These are phyloP conservation scores for Kurtzmaniella quercitrusa DNA, from an alignment of 1,139 yeast genomes.

Conservation along the genomic window DNA sequence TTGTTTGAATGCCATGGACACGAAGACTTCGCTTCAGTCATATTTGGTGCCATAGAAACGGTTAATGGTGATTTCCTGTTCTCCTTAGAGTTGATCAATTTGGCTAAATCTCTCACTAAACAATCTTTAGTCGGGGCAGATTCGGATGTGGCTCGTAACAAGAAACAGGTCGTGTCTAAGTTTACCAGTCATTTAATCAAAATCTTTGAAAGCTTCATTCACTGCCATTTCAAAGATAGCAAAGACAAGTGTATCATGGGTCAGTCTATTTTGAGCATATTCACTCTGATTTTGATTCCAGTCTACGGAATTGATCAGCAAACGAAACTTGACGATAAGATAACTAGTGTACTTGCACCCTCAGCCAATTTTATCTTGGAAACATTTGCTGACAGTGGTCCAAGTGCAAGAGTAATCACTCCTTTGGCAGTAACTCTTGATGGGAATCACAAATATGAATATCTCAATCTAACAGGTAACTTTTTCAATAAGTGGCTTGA, in stretches of 20 bases:
- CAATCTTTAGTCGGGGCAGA: constrained; percentile 38
- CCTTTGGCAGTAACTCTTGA: constrained; percentile 39
- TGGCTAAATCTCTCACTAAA: constrained; percentile 51
- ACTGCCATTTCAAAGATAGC: constrained; percentile 60
- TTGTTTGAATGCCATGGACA: constrained; percentile 63
- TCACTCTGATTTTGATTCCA: constrained; percentile 51
- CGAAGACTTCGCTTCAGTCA: constrained; percentile 60
- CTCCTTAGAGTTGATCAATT: constrained; percentile 53
- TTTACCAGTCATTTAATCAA: constrained; percentile 55
- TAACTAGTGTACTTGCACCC: constrained; percentile 46
- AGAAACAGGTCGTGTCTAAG: constrained; percentile 53
- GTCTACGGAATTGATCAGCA: constrained; percentile 56
- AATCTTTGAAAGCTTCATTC: constrained; percentile 70
- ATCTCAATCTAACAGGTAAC: background rate
- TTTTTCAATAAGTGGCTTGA: constrained; percentile 38
- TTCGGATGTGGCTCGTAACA: constrained; percentile 25
- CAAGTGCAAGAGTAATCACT: constrained; percentile 45
- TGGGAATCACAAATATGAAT: constrained; percentile 1
- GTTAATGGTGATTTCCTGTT: constrained; percentile 64
- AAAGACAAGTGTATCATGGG: constrained; percentile 65
- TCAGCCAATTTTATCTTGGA: constrained; percentile 50
- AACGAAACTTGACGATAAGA: constrained; percentile 33
- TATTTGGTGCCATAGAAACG: constrained; percentile 73
- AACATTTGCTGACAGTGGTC: background rate
- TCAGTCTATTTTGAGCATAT: constrained; percentile 49